A percentile compares a stretch with the other conserved stretches of the same genome.
These are phyloP conservation scores for Fusarium decemcellulare DNA, from an alignment of 2,329 filamentous ascomycete genomes.

Conservation along the genomic window DNA sequence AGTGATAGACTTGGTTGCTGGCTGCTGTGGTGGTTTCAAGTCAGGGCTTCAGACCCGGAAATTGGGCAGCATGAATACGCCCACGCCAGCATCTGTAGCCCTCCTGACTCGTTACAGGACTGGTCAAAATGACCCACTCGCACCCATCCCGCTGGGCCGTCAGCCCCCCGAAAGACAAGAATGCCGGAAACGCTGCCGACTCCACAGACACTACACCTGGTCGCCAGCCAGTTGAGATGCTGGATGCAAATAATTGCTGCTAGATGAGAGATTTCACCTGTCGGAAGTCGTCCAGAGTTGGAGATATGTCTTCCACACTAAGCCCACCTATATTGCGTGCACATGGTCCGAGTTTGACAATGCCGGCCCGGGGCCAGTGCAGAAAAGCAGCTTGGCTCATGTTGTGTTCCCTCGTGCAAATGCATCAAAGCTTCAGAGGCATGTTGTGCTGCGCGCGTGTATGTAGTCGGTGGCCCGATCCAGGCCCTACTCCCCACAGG, in stretches of 20 bases:
- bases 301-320: constrained; percentile 23
- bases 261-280: constrained; percentile 17
- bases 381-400: constrained; percentile 18
- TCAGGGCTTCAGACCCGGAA: constrained; percentile 36
- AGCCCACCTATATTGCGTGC: constrained; percentile 34
- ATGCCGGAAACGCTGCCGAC: constrained; percentile 50
- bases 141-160: constrained; percentile 48
- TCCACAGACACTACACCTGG: constrained; percentile 45
- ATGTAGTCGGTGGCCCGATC: constrained; percentile 34
- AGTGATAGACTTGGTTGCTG: constrained; percentile 39
- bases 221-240: constrained; percentile 32
- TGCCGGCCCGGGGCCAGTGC: constrained; percentile 31
- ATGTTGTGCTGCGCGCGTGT: constrained; percentile 12
- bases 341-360: constrained; percentile 30
- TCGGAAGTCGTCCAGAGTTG: constrained; percentile 32
- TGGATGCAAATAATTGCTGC: constrained; percentile 20
- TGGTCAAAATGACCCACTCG: constrained; percentile 40
- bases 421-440: constrained; percentile 31
- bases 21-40: constrained; percentile 42
- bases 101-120: constrained; percentile 44
- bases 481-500: constrained; percentile 31
- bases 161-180: constrained; percentile 46
- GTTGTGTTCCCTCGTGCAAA: constrained; percentile 27
- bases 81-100: constrained; percentile 27
- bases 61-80: constrained; percentile 38